A percentile compares a stretch with the other conserved stretches of the same genome.
These are phyloP conservation scores for Verticillium albo-atrum DNA, from an alignment of 2,329 filamentous ascomycete genomes.

Conservation along the genomic window DNA sequence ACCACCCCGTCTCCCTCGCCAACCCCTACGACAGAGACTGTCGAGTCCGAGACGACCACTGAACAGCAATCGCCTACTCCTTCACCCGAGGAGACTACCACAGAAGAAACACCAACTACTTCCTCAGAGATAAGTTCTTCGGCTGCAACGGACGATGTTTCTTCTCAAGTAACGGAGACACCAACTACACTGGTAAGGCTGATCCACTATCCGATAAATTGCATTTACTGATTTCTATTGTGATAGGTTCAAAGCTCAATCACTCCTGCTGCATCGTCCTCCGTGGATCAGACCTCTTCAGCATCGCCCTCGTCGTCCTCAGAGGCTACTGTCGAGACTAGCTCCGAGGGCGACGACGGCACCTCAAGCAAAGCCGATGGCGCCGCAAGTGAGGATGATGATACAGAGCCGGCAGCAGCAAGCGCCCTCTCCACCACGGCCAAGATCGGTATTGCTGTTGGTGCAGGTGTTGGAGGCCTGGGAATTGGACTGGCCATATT, in stretches of 20 bases:
- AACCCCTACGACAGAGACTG: neutral
- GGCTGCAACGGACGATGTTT: slow-evolving; percentile 8
- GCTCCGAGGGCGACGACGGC: slow-evolving; percentile 1
- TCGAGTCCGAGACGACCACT: neutral
- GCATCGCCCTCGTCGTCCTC: slow-evolving; percentile 3
- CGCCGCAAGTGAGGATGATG: slow-evolving; percentile 12
- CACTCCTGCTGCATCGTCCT: neutral
- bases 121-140: neutral
- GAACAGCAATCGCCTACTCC: neutral
- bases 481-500: slow-evolving; percentile 33
- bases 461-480: slow-evolving; percentile 35
- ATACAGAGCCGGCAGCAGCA: neutral
- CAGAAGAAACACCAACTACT: neutral
- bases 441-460: slow-evolving; percentile 46
- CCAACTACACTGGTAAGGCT: slow-evolving; percentile 5
- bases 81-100: neutral
- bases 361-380: slow-evolving; percentile 5
- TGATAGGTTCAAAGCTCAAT: neutral
- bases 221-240: neutral
- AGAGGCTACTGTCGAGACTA: neutral
- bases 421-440: slow-evolving; percentile 32
- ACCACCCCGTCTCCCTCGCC: neutral
- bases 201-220: neutral
- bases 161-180: slow-evolving; percentile 6
- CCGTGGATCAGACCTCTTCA: neutral